Evolutionary conservation across 306 rosid species (phyloP).

Genomic region (Gynostemma pentaphyllum): DNA sequence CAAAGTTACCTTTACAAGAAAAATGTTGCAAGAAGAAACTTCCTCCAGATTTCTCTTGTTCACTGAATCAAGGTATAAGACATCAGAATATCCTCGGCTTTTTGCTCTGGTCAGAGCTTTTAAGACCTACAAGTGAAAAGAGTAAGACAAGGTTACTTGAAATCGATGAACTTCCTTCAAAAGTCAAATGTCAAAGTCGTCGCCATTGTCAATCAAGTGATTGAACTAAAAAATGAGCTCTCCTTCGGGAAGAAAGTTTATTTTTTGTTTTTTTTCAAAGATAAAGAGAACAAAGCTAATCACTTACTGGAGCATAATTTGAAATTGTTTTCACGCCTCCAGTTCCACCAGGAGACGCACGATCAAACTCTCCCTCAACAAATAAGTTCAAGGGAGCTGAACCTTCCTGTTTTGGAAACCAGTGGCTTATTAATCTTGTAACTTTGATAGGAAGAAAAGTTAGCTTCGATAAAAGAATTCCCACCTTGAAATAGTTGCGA

Average conservation of each 20-base stretch:
- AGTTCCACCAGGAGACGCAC: slow-evolving; percentile 72
- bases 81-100: slow-evolving; percentile 74
- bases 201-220: neutral
- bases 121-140: slow-evolving; percentile 38
- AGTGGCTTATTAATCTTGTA: neutral
- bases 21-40: slow-evolving; percentile 84
- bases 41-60: slow-evolving; percentile 64
- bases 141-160: neutral
- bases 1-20: slow-evolving; percentile 53
- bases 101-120: slow-evolving; percentile 62
- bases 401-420: slow-evolving; percentile 44
- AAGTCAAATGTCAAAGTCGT: neutral
- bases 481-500: slow-evolving; percentile 74
- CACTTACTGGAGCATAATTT: slow-evolving; percentile 70
- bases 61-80: slow-evolving; percentile 57
- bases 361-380: slow-evolving; percentile 70
- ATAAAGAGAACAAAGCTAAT: neutral
- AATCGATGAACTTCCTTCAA: neutral
- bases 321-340: slow-evolving; percentile 75
- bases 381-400: slow-evolving; percentile 64
- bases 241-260: neutral
- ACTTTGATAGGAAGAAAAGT: neutral
- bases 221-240: neutral
- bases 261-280: neutral
- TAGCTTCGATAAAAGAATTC: neutral